These are phyloP conservation scores for Kurtzmaniella quercitrusa DNA, from an alignment of 1,139 yeast genomes.

Conservation along the genomic window DNA sequence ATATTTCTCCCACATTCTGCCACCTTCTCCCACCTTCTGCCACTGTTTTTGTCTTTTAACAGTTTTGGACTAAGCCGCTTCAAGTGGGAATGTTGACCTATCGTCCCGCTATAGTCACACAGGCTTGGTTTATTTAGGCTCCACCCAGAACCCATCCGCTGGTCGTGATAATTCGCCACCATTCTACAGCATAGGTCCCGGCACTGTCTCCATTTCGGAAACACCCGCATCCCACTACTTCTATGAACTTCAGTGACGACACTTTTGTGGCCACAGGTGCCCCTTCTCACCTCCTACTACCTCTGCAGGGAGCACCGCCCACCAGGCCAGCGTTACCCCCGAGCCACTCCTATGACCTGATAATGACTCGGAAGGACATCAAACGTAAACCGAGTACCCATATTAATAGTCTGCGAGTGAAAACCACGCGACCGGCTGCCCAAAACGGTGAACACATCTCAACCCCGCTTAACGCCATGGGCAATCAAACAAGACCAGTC, in stretches of 20 bases:
- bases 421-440: not conserved
- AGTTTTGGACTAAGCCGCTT: not conserved
- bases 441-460: not conserved
- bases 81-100: not conserved
- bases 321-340: not conserved
- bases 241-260: slow-evolving; percentile 1
- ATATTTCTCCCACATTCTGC: not conserved
- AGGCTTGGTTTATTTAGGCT: not conserved
- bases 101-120: not conserved
- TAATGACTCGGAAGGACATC: not conserved
- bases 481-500: not conserved
- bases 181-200: not conserved
- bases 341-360: slow-evolving; percentile 2
- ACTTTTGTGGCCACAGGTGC: not conserved
- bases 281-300: not conserved
- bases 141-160: not conserved
- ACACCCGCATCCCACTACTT: not conserved
- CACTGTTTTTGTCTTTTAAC: not conserved
- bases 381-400: slow-evolving; percentile 2
- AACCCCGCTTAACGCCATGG: not conserved
- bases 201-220: not conserved
- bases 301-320: slow-evolving; percentile 1
- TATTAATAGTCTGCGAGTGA: slow-evolving; percentile 1
- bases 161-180: not conserved
- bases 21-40: not conserved